phyloP scores from a whole-genome alignment of 345 rosid species.

The Balakata baccata region DNA sequence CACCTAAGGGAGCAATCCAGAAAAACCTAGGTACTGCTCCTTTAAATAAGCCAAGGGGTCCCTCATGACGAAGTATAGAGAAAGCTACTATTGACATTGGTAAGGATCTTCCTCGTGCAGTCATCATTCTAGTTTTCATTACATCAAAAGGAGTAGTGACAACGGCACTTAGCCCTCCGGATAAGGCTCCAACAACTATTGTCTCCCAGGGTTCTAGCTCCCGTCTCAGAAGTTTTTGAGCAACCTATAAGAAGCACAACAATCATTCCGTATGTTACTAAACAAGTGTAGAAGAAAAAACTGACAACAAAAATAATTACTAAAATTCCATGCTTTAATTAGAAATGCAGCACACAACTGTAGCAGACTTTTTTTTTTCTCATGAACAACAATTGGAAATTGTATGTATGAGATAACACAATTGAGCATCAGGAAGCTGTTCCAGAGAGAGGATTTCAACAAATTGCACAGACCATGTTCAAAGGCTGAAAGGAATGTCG shows the following conservation, averaged over 20 bases:
- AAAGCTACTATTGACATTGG: conserved; percentile 73
- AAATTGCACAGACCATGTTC: neutral
- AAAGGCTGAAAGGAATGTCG: neutral
- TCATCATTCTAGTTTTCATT: conserved; percentile 99
- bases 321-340: neutral
- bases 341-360: neutral
- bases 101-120: conserved; percentile 72
- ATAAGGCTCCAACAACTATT: conserved; percentile 78
- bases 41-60: conserved; percentile 89
- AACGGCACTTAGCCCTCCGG: conserved; percentile 93
- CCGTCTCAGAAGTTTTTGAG: conserved; percentile 61
- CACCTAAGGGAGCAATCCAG: conserved; percentile 99
- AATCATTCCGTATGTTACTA: neutral
- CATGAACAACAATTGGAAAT: too few species aligned
- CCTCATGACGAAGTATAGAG: conserved; percentile 81
- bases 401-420: too few species aligned
- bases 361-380: too few species aligned
- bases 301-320: neutral
- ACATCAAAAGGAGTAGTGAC: conserved; percentile 92
- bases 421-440: too few species aligned
- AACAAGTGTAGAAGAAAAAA: neutral
- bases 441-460: neutral
- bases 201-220: conserved; percentile 96
- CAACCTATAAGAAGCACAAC: conserved; percentile 45
- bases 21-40: conserved; percentile 94